A percentile compares a stretch with the other conserved stretches of the same genome.
Conservation (phyloP, 495 filamentous ascomycete species). For the Penicillium arizonense region DNA sequence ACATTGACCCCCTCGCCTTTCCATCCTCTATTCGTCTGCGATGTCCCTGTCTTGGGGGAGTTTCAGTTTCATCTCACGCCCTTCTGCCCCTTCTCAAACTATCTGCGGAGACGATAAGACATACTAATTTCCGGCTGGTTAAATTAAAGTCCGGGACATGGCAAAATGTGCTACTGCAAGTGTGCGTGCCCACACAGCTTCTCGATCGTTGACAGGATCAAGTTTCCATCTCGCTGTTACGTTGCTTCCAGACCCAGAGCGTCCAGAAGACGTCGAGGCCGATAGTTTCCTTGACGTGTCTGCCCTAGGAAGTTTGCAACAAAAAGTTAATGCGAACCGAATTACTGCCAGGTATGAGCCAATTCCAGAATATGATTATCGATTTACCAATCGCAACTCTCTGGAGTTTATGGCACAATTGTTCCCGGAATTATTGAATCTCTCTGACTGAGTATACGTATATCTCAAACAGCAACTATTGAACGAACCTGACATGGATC, state of each 20-base stretch:
- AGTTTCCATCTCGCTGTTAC: too few species aligned
- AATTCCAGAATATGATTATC: too few species aligned
- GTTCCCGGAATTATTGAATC: too few species aligned
- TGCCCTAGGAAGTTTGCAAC: background rate
- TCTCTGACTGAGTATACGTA: too few species aligned
- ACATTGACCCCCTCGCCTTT: conserved; percentile 1
- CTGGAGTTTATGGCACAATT: too few species aligned
- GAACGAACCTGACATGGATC: too few species aligned
- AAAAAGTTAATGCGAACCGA: background rate
- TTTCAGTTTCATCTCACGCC: background rate
- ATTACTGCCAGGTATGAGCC: background rate
- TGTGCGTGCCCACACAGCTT: background rate
- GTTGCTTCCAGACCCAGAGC: background rate
- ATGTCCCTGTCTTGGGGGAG: background rate
- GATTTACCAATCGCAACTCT: too few species aligned
- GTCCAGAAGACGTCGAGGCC: background rate
- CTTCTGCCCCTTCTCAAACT: conserved; percentile 1
- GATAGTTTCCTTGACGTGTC: background rate
- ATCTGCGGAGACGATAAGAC: background rate
- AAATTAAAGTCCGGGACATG: conserved; percentile 2
- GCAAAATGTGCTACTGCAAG: background rate
- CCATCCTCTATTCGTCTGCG: background rate
- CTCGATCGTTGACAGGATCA: background rate
- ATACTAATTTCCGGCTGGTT: background rate
- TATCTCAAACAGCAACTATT: too few species aligned